A percentile compares a stretch with the other conserved stretches of the same genome.
phyloP scores from a whole-genome alignment of 331 rosid genomes.

The Acacia pycnantha region DNA sequence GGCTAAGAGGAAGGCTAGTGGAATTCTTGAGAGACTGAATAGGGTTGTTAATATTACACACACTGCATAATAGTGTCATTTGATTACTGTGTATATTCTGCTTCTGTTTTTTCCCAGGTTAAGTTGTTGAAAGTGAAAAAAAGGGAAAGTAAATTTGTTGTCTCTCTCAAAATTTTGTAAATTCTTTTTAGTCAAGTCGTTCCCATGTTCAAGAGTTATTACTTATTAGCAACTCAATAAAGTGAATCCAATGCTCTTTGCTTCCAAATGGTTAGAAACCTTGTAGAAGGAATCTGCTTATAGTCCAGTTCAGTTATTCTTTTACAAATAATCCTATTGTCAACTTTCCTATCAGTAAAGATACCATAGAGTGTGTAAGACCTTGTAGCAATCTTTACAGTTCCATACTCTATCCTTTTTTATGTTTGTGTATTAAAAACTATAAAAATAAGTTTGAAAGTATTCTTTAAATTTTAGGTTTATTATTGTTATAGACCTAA shows the following conservation, averaged over 20 bases:
- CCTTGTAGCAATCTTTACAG: neutral
- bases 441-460: no score
- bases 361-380: neutral
- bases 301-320: neutral
- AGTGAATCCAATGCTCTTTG: constrained; percentile 3
- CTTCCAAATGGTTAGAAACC: constrained; percentile 1
- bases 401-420: neutral
- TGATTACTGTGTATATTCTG: constrained; percentile 35
- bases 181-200: constrained; percentile 41
- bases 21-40: constrained; percentile 85
- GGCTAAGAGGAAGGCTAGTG: constrained; percentile 86
- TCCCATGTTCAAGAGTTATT: constrained; percentile 38
- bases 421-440: neutral
- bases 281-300: constrained; percentile 18
- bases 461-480: no score
- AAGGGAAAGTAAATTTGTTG: constrained; percentile 24
- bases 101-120: constrained; percentile 14
- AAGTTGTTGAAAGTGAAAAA: constrained; percentile 27
- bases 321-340: neutral
- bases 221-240: constrained; percentile 39
- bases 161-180: constrained; percentile 44
- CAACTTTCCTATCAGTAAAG: neutral
- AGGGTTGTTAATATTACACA: constrained; percentile 76
- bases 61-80: constrained; percentile 57
- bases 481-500: no score